Evolutionary conservation across 2,329 filamentous ascomycete species (phyloP), one percentile per base, ranked within the genome.

Genomic region (Fusarium ramigenum): DNA sequence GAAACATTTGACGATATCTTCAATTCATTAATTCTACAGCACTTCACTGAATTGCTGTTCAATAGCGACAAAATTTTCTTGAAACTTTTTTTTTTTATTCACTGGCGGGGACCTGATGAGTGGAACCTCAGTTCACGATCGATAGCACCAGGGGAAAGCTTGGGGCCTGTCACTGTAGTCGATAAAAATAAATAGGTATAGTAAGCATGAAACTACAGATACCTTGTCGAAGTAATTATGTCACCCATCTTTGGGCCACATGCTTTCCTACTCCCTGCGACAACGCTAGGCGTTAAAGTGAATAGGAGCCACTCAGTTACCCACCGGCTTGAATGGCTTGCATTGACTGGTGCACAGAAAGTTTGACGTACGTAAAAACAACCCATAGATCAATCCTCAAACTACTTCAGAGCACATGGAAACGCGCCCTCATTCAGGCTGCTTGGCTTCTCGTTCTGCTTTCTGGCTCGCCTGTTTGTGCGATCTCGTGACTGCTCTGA

Each of bases 221-320:
- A 3, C 2, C 21, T 1, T 0, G 25, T 4, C 18, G 2, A 16
- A 4, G 4, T 30, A 15, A 1, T 47, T 47, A 0, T n/a, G 9
- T 30, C 25, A 5, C 1, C 25, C 7, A 4, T 7, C 15, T 14
- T 7, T 11, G 9, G 0, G 14, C 14, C 14, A 16, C 14, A 16
- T 19, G 3, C 10, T 36, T 52, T 36, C 12, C 19, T 25, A 3
- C 32, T 14, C 12, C 15, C n/a, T 3, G 6, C 2, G 4, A 2
- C 4, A n/a, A 25, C 3, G 23, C n/a, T 25, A 37, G 34, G 5
- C 18, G 15, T 28, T 28, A 19, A 34, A 50, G 19, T 28, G 14
- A 50, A 28, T 23, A 21, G 32, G 56, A 59, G 32, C 56, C 56
- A 59, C 32, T 50, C 23, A 30, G 15, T 36, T 36, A 59, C 23